Percentiles rank a stretch among this genome's conserved stretches.
phyloP scores from a whole-genome alignment of 1,284 basidiomycete species.

The Ceratobasidium sp. region DNA sequence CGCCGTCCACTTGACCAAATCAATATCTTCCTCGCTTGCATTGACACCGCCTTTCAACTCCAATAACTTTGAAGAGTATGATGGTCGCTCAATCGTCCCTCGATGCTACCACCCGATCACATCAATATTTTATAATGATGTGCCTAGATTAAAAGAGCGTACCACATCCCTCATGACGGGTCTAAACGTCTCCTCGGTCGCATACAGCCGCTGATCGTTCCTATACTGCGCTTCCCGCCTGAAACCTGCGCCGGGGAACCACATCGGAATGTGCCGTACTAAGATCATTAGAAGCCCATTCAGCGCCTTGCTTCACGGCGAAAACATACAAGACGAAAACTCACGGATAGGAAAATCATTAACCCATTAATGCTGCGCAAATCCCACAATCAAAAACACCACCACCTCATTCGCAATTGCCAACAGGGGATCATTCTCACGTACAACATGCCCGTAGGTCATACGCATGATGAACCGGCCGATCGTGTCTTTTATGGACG shows the following conservation, averaged over 20 bases:
- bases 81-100: conserved; percentile 6
- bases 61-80: conserved; percentile 28
- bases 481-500: conserved; percentile 2
- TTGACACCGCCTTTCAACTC: conserved; percentile 27
- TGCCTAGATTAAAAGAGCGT: neutral
- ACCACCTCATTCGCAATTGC: neutral
- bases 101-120: neutral
- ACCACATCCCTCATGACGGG: conserved; percentile 18
- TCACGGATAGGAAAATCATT: conserved; percentile 39
- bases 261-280: conserved; percentile 22
- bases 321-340: neutral
- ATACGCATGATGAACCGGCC: conserved; percentile 37
- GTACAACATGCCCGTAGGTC: conserved; percentile 14
- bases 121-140: neutral
- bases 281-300: neutral
- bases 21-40: conserved; percentile 23
- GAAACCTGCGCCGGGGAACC: conserved; percentile 32
- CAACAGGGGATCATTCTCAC: neutral
- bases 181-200: neutral
- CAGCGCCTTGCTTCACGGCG: neutral
- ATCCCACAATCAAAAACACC: neutral
- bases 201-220: neutral
- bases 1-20: conserved; percentile 27
- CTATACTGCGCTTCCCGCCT: neutral
- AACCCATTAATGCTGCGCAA: conserved; percentile 19